These are phyloP conservation scores for Penicillium sp. DNA, from an alignment of 2,329 filamentous ascomycete genomes.

Conservation along the genomic window DNA sequence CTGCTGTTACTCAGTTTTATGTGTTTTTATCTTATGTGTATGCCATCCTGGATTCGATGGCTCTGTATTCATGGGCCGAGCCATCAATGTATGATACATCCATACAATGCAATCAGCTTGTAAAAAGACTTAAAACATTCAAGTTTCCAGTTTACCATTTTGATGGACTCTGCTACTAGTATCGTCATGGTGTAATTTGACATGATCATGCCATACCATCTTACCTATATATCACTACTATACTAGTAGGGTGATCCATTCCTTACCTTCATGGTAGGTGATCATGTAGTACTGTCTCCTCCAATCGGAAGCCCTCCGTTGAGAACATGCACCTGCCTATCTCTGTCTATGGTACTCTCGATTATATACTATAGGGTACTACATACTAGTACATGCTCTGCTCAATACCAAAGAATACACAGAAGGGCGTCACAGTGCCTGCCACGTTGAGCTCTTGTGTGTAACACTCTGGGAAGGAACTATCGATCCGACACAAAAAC, in stretches of 20 bases:
- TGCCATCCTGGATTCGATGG: constrained; percentile 13
- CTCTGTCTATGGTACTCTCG: too few relatives aligned
- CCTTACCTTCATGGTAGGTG: background rate
- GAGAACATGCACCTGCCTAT: background rate
- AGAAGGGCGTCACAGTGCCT: too few relatives aligned
- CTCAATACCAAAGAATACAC: too few relatives aligned
- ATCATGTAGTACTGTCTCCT: background rate
- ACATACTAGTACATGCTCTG: too few relatives aligned
- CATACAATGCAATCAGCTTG: constrained; percentile 14
- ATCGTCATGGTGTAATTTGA: too few relatives aligned
- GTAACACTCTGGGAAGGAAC: constrained; percentile 1
- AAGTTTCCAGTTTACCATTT: too few relatives aligned
- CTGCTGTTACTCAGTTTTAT: background rate
- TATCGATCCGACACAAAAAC: background rate
- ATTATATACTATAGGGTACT: too few relatives aligned
- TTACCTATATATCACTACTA: too few relatives aligned
- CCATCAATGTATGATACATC: constrained; percentile 23
- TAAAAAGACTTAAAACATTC: background rate
- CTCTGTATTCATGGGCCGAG: constrained; percentile 25
- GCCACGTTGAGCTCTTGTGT: background rate
- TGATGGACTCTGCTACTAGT: too few relatives aligned
- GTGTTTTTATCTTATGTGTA: constrained; percentile 4
- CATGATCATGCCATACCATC: too few relatives aligned
- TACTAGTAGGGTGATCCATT: background rate
- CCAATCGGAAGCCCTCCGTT: background rate